A percentile compares a stretch with the other conserved stretches of the same genome.
These are phyloP conservation scores for Volvox reticuliferus DNA, from an alignment of 139 green algal species.

Conservation along the genomic window DNA sequence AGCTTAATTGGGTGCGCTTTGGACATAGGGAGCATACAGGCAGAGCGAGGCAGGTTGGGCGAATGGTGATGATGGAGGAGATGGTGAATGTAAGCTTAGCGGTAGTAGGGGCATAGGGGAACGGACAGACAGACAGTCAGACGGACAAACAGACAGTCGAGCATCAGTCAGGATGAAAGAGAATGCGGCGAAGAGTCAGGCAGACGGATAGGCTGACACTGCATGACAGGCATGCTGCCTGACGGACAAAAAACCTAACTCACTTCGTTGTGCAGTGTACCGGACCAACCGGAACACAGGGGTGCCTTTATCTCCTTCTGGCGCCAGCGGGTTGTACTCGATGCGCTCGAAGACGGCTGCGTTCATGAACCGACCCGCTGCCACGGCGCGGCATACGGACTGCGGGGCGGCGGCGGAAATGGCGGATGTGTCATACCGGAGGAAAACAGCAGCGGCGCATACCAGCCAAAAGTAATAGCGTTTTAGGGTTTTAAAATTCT, in stretches of 20 bases:
- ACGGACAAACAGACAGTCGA: no score
- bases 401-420: neutral
- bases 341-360: constrained; percentile 70
- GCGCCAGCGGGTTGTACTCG: constrained; percentile 61
- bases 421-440: neutral
- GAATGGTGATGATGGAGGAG: neutral
- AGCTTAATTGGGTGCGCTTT: constrained; percentile 53
- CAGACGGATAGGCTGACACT: no score
- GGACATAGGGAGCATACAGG: neutral
- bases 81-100: neutral
- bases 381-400: constrained; percentile 30
- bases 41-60: neutral
- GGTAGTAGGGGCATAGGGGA: no score
- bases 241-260: neutral
- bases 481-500: no score
- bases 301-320: constrained; percentile 57
- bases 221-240: no score
- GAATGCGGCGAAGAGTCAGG: no score
- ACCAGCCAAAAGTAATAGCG: no score
- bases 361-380: constrained; percentile 76
- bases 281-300: constrained; percentile 77
- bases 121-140: no score
- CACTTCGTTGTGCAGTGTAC: constrained; percentile 9
- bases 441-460: no score
- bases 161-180: no score